These are phyloP conservation scores for Fraxinus latifolia DNA, from an alignment of 305 asterid genomes.

Conservation along the genomic window DNA sequence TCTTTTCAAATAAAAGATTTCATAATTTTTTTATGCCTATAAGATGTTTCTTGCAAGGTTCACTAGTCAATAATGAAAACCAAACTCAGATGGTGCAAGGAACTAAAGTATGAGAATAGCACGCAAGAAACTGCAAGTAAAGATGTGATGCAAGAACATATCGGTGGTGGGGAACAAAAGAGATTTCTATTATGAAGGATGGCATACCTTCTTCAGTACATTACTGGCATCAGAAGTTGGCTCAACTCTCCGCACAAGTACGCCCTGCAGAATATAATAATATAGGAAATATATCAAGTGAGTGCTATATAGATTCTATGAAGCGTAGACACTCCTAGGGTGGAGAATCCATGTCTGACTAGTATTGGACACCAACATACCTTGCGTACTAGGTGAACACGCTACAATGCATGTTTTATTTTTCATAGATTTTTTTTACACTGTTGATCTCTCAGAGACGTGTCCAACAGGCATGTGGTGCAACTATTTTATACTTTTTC, in stretches of 20 bases:
- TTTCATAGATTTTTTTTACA: neutral
- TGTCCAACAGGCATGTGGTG: neutral
- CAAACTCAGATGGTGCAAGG: neutral
- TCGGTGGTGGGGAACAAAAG: neutral
- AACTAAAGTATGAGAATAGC: neutral
- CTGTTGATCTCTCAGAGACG: neutral
- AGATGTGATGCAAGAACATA: neutral
- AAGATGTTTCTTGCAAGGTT: slow-evolving; percentile 7
- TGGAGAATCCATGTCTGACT: neutral
- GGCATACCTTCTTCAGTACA: slow-evolving; percentile 74
- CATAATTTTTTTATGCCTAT: neutral
- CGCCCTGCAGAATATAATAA: slow-evolving; percentile 59
- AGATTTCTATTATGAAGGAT: slow-evolving; percentile 13
- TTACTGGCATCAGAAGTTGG: slow-evolving; percentile 81
- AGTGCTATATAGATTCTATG: neutral
- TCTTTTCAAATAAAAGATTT: neutral
- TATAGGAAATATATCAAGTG: neutral
- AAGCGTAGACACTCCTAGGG: neutral
- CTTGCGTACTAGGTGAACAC: neutral
- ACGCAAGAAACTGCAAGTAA: slow-evolving; percentile 1
- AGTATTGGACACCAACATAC: neutral
- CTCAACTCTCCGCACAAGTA: slow-evolving; percentile 82
- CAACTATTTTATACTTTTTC: neutral
- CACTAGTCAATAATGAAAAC: slow-evolving; percentile 1
- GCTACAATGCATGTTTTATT: neutral